Evolutionary conservation across 202 grass and related monocot species (phyloP), one percentile per base, ranked within the genome.

Genomic region (Setaria viridis): DNA sequence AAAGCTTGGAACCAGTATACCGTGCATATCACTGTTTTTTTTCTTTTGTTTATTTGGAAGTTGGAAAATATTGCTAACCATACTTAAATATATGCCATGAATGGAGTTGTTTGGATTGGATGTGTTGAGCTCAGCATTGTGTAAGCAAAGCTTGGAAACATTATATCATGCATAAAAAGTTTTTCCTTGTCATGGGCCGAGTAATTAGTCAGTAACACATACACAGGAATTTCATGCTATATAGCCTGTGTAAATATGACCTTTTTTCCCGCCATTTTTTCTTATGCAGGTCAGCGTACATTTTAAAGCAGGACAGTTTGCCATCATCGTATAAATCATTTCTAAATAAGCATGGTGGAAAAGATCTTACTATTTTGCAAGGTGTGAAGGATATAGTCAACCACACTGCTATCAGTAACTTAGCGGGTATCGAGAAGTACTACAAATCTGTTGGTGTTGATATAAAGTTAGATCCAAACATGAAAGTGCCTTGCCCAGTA

Each of bases 401-500:
- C n/a, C 87, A 92, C 67, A 87, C 78, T 83, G 67, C 93, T 82
- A 90, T 95, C 60, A 84, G 90, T 55, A 95, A 99, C 68, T 89
- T 99, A 85, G 84, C 30, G 11, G 86, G 84, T 72, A 87, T 95
- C n/a, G 88, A 90, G 84, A 94, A 92, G 82, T 88, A 90, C 71
- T 99, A 99, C 88, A 91, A 88, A 80, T 99, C 91, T 69, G 64
- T 89, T 45, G 93, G 93, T 82, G 88, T 94, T 83, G 88, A 95
- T 84, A 56, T 92, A 81, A 98, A 95, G 79, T 74, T 98, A 85
- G 91, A 98, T 81, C 91, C 95, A 48, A 89, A 92, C 47, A 98
- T 98, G 95, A 92, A 89, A 91, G 77, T 95, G 50, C 95, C 95
- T 80, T 98, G 95, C 70, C 84, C 93, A n/a, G 95, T 98, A 94